A percentile compares a stretch with the other conserved stretches of the same genome.
These are phyloP conservation scores for Arabis hirsuta DNA, from an alignment of 345 rosid genomes.

Conservation along the genomic window DNA sequence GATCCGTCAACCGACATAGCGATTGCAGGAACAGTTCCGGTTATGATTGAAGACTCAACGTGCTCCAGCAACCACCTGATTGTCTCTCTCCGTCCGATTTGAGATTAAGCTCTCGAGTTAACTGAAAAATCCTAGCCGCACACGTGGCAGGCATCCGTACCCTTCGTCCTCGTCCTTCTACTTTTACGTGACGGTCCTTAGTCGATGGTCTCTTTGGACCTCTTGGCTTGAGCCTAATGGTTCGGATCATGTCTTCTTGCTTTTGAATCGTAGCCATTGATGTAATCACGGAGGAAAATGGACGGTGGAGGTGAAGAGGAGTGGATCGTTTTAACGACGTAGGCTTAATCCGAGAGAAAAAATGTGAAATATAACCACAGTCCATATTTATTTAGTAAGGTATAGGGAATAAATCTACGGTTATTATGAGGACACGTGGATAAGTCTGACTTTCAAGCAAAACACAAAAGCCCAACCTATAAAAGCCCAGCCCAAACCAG, in stretches of 20 bases:
- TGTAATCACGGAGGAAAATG: too few species aligned
- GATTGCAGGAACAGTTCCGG: constrained; percentile 79
- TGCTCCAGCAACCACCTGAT: constrained; percentile 84
- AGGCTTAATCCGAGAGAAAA: too few species aligned
- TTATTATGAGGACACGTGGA: too few species aligned
- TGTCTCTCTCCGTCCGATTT: constrained; percentile 91
- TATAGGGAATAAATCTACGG: too few species aligned
- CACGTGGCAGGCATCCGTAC: constrained; percentile 96
- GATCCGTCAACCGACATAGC: constrained; percentile 80
- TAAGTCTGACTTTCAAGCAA: too few species aligned
- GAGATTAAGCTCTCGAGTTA: constrained; percentile 86
- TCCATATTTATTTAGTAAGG: too few species aligned
- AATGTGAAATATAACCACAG: too few species aligned
- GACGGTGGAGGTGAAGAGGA: too few species aligned
- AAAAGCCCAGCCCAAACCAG: too few species aligned
- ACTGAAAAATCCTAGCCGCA: constrained; percentile 87
- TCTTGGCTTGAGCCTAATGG: constrained; percentile 27
- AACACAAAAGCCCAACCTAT: too few species aligned
- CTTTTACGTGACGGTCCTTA: constrained; percentile 90
- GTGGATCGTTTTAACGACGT: too few species aligned
- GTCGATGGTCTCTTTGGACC: constrained; percentile 60
- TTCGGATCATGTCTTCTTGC: constrained; percentile 36
- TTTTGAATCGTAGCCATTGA: constrained; percentile 48
- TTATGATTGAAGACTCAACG: constrained; percentile 87
- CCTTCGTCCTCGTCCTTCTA: constrained; percentile 92